Evolutionary conservation across 1,284 basidiomycete genomes (phyloP), one percentile per base, ranked within the genome.

Genomic region (Trichosporon sp.): DNA sequence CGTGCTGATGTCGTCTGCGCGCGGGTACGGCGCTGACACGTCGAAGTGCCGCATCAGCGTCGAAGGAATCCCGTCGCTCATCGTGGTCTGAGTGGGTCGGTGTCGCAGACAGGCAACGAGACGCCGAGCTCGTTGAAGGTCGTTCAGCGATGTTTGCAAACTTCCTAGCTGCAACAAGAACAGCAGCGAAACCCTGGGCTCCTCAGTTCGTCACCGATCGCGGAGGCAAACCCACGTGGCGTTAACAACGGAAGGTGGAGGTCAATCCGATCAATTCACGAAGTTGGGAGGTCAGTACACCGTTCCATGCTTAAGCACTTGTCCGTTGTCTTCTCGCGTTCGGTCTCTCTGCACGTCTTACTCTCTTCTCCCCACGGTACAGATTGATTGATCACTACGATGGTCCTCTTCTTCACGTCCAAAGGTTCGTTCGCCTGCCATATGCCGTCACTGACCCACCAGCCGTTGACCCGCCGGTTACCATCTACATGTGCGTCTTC

Each of bases 401-500:
- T 14, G 19, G 3, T 19, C 35, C 38, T 65, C 14, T 26, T 26
- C 82, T 89, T 86, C 79, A 86, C 85, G 4, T 88, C 87, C 4
- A 86, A 79, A 69, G 85, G 86, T 86, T 69, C 14, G 78, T 74
- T n/a, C 51, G 66, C 35, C 7, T 11, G 21, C 26, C 56, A 26
- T n/a, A 16, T 56, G 26, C 40, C 72, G 48, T 54, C 7, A n/a
- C 59, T 63, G 32, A 56, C 16, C 19, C 3, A 63, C 0, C 75
- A 83, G 86, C 83, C 10, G 84, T 87, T 6, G 84, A 88, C 46
- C 92, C 93, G 0, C 87, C 92, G 0, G 91, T 88, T 2, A 89
- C 86, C 21, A 87, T 97, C 72, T 97, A 96, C 85, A 96, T 97
- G 84, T 84, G 64, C 67, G 81, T 63, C 32, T 26, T 26, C 26